phyloP scores from a whole-genome alignment of 306 rosid species.

The Hippophae rhamnoides region DNA sequence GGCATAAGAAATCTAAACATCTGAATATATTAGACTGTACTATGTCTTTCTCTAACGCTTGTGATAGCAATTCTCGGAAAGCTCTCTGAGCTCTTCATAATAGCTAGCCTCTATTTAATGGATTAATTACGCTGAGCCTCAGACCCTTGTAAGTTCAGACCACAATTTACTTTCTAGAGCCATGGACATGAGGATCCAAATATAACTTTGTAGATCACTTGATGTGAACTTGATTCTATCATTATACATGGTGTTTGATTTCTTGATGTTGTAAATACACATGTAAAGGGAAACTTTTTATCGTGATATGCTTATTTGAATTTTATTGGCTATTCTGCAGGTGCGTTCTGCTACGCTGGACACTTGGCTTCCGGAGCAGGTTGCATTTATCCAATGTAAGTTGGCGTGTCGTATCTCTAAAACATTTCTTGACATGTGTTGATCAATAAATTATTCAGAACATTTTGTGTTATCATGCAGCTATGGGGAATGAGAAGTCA shows the following conservation, averaged over 20 bases:
- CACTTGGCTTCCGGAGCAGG: constrained; percentile 99
- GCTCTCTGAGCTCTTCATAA: too few species aligned
- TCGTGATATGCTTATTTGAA: not conserved
- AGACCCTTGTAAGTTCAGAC: too few species aligned
- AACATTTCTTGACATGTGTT: constrained; percentile 14
- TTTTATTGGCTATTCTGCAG: constrained; percentile 37
- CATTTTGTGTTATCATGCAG: constrained; percentile 33
- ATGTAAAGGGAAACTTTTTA: not conserved
- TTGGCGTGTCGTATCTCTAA: constrained; percentile 1
- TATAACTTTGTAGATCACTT: not conserved
- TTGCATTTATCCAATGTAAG: constrained; percentile 93
- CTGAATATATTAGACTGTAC: too few species aligned
- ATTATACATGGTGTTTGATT: not conserved
- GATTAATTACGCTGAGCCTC: too few species aligned
- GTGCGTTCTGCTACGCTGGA: constrained; percentile 97
- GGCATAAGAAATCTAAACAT: too few species aligned
- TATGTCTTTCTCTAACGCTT: too few species aligned
- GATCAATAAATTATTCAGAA: constrained; percentile 12
- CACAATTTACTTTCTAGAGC: too few species aligned
- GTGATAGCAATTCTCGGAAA: too few species aligned
- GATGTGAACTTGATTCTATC: not conserved
- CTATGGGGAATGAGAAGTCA: constrained; percentile 97
- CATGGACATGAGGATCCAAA: not conserved
- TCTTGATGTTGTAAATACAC: not conserved
- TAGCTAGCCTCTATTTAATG: too few species aligned